Conservation (phyloP, 352 stramenopile genomes). For the Phytophthora aleatoria region DNA sequence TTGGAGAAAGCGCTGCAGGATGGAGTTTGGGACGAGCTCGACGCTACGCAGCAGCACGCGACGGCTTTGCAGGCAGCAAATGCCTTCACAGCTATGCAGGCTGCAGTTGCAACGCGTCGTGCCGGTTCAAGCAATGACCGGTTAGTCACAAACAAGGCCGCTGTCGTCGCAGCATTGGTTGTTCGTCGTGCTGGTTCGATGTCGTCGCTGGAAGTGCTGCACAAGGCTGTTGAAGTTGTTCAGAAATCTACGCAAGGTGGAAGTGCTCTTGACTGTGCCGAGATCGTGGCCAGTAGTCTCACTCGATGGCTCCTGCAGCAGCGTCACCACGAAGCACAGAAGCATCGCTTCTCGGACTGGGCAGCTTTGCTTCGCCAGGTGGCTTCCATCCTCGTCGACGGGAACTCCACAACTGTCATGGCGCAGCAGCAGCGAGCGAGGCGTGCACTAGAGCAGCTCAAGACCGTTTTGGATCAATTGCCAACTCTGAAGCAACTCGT, state of each 20-base stretch:
- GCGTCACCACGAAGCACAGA: constrained; percentile 50
- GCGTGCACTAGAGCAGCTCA: constrained; percentile 33
- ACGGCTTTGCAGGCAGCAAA: constrained; percentile 44
- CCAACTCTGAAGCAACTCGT: constrained; percentile 56
- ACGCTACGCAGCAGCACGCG: constrained; percentile 42
- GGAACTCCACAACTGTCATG: not conserved
- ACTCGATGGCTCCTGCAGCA: constrained; percentile 43
- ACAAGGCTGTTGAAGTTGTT: constrained; percentile 32
- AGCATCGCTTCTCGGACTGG: constrained; percentile 56
- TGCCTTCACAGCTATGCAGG: constrained; percentile 46
- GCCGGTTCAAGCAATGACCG: constrained; percentile 17
- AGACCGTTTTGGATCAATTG: constrained; percentile 41
- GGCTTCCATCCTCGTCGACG: constrained; percentile 33
- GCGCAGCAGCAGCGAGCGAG: constrained; percentile 24
- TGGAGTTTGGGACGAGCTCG: constrained; percentile 38
- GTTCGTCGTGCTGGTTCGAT: constrained; percentile 35
- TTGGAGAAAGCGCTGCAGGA: constrained; percentile 31
- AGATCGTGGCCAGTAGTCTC: constrained; percentile 42
- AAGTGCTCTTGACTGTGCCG: constrained; percentile 36
- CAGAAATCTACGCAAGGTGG: constrained; percentile 1
- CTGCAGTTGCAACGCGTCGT: constrained; percentile 6
- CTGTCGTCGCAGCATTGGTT: constrained; percentile 33
- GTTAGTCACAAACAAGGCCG: constrained; percentile 25
- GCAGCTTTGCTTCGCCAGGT: constrained; percentile 41
- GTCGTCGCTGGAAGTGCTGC: constrained; percentile 48